These are phyloP conservation scores for Syncephalastrum sp. DNA, from an alignment of 371 early-diverging fungal genomes.

Conservation along the genomic window DNA sequence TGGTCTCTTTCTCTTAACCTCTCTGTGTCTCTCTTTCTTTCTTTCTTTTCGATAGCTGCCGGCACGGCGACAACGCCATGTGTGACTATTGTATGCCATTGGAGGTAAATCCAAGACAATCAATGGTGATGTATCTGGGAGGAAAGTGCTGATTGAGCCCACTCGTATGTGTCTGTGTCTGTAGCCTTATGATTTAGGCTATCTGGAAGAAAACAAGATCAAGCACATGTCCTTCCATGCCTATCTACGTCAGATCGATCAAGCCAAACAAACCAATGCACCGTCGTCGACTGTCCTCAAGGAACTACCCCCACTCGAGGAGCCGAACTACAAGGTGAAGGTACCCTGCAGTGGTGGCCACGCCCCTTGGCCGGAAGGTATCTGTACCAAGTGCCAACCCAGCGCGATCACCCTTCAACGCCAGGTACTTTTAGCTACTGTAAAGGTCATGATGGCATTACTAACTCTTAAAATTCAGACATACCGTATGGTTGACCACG, in stretches of 20 bases:
- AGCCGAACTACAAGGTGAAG: slow-evolving; percentile 76
- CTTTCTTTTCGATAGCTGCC: slow-evolving; percentile 63
- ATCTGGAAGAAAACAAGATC: slow-evolving; percentile 87
- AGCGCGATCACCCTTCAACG: slow-evolving; percentile 88
- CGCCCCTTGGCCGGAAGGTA: slow-evolving; percentile 90
- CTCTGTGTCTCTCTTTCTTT: too few species aligned
- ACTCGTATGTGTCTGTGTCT: background rate
- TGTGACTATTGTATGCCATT: slow-evolving; percentile 98
- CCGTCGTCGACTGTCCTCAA: slow-evolving; percentile 37
- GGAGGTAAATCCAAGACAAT: slow-evolving; percentile 52
- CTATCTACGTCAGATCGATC: slow-evolving; percentile 77
- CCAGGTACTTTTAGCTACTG: slow-evolving; percentile 55
- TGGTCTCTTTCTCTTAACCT: background rate
- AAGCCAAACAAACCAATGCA: slow-evolving; percentile 63
- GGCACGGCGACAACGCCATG: slow-evolving; percentile 91
- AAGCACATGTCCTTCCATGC: slow-evolving; percentile 98
- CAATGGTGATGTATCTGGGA: background rate
- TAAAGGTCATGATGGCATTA: slow-evolving; percentile 8
- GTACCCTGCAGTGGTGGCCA: slow-evolving; percentile 82
- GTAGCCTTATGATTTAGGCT: slow-evolving; percentile 86
- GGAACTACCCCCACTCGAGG: slow-evolving; percentile 82
- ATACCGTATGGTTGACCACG: slow-evolving; percentile 98
- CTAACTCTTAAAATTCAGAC: slow-evolving; percentile 49
- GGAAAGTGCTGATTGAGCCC: background rate
- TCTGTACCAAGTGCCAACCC: slow-evolving; percentile 98